Percentiles rank a stretch among this genome's conserved stretches.
These are phyloP conservation scores for Spiraea crenata DNA, from an alignment of 331 rosid genomes.

Conservation along the genomic window DNA sequence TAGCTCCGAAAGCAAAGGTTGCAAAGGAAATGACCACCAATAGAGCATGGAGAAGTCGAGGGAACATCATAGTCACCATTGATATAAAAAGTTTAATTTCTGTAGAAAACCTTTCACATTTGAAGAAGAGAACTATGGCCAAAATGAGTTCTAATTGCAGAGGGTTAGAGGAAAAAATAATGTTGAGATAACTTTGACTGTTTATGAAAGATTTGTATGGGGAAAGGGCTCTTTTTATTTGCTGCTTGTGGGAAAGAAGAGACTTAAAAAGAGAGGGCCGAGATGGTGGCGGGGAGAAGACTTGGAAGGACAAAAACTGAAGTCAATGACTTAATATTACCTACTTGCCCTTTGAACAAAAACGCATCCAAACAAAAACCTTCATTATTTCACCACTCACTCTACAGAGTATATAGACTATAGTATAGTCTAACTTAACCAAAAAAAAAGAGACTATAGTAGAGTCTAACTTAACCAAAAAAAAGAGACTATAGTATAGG, in stretches of 20 bases:
- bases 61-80: neutral
- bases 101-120: neutral
- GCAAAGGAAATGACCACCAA: constrained; percentile 15
- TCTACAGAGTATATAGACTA: too few species aligned
- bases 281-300: neutral
- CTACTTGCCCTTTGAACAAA: too few species aligned
- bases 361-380: too few species aligned
- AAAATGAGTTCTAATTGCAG: neutral
- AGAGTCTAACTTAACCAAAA: too few species aligned
- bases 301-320: neutral
- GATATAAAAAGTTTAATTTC: neutral
- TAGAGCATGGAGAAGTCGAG: constrained; percentile 7
- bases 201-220: neutral
- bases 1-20: constrained; percentile 31
- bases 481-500: too few species aligned
- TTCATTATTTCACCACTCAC: too few species aligned
- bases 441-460: too few species aligned
- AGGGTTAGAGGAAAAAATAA: neutral
- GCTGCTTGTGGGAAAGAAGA: too few species aligned
- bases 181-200: neutral
- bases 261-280: too few species aligned
- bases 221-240: neutral
- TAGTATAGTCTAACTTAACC: too few species aligned
- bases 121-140: neutral
- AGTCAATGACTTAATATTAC: neutral